These are phyloP conservation scores for Pouteria glomerata DNA, from an alignment of 148 eudicot species.

Conservation along the genomic window DNA sequence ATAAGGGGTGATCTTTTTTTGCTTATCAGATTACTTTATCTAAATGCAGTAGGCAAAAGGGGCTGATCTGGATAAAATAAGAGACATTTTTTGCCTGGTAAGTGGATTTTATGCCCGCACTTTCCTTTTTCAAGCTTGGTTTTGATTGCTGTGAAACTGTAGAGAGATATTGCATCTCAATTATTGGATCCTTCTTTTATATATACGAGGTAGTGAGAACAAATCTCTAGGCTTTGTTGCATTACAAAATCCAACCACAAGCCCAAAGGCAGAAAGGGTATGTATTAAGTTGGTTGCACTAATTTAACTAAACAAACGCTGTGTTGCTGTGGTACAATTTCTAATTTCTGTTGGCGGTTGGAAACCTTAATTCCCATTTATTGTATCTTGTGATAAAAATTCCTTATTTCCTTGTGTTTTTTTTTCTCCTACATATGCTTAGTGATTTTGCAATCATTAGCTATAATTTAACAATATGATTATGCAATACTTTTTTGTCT, in stretches of 20 bases:
- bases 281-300: neutral
- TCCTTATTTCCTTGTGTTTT: too few relatives aligned
- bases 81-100: constrained; percentile 16
- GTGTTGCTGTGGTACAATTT: neutral
- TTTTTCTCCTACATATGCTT: too few relatives aligned
- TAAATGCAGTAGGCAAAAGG: constrained; percentile 6
- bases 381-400: neutral
- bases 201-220: neutral
- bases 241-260: neutral
- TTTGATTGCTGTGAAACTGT: neutral
- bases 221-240: neutral
- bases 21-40: constrained; percentile 12
- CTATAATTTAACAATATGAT: neutral
- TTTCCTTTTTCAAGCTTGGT: neutral
- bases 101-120: neutral
- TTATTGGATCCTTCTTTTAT: neutral
- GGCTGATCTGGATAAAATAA: neutral
- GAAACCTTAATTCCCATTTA: neutral
- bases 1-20: constrained; percentile 2
- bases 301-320: neutral
- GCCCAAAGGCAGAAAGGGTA: neutral
- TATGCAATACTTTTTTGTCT: neutral
- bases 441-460: neutral
- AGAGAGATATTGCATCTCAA: neutral
- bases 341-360: too few relatives aligned